phyloP scores from a whole-genome alignment of 2,329 filamentous ascomycete genomes.

The Cladosporium sp. region DNA sequence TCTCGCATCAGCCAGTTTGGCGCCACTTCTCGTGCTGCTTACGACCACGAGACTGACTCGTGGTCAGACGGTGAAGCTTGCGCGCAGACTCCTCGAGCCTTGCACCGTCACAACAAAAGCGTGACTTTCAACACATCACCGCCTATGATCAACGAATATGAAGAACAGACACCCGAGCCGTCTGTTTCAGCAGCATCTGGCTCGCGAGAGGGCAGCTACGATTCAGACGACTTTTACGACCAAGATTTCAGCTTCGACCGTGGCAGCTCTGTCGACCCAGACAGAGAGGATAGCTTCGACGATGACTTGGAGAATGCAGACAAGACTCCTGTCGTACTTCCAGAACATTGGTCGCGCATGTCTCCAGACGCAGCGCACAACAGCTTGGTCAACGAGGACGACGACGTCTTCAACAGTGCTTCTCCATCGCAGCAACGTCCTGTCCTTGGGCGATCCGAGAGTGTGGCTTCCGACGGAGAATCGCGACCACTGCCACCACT shows the following conservation, averaged over 20 bases:
- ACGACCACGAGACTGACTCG: slow-evolving; percentile 64
- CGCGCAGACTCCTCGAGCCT: slow-evolving; percentile 59
- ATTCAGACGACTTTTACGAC: slow-evolving; percentile 70
- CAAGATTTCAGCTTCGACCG: slow-evolving; percentile 61
- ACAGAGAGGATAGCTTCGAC: slow-evolving; percentile 79
- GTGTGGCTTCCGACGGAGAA: slow-evolving; percentile 72
- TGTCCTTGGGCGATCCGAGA: slow-evolving; percentile 63
- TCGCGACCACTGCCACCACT: slow-evolving; percentile 82
- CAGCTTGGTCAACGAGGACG: slow-evolving; percentile 50
- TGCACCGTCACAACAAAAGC: slow-evolving; percentile 87
- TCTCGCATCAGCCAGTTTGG: slow-evolving; percentile 59
- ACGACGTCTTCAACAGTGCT: slow-evolving; percentile 63
- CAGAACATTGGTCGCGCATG: slow-evolving; percentile 88
- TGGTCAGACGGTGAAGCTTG: slow-evolving; percentile 64
- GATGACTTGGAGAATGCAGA: slow-evolving; percentile 91
- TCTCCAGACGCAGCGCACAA: slow-evolving; percentile 60
- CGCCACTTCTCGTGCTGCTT: slow-evolving; percentile 50
- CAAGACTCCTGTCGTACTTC: slow-evolving; percentile 96
- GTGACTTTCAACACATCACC: slow-evolving; percentile 94
- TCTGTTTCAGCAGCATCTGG: slow-evolving; percentile 78
- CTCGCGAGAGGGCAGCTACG: slow-evolving; percentile 89
- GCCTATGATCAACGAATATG: slow-evolving; percentile 94
- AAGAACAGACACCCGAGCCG: slow-evolving; percentile 95
- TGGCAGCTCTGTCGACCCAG: slow-evolving; percentile 58
- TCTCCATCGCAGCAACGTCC: slow-evolving; percentile 49